Evolutionary conservation across 2,329 filamentous ascomycete genomes (phyloP).

Genomic region (Fusarium sp.): DNA sequence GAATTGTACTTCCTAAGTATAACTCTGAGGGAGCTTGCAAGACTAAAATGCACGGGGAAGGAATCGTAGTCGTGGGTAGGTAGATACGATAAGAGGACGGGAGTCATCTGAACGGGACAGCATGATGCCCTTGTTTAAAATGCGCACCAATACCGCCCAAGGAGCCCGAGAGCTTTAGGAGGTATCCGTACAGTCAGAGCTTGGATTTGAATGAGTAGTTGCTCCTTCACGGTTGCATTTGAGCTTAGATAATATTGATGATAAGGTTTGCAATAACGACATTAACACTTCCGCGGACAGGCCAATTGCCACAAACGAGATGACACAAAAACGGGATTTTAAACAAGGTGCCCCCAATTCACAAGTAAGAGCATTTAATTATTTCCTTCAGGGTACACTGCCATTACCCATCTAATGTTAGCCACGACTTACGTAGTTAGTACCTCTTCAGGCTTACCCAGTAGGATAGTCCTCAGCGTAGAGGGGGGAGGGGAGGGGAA

Average conservation of each 20-base stretch:
- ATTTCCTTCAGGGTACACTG: background rate
- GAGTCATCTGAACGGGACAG: background rate
- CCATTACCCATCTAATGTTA: conserved; percentile 3
- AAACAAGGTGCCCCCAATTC: background rate
- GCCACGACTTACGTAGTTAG: background rate
- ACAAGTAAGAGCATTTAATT: background rate
- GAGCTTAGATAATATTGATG: conserved; percentile 3
- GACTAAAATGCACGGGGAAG: background rate
- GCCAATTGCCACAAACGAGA: background rate
- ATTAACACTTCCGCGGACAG: conserved; percentile 19
- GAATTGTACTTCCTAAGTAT: background rate
- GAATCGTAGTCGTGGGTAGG: background rate
- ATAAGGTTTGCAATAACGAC: conserved; percentile 2
- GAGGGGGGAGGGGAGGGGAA: too few species aligned
- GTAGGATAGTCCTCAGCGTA: too few species aligned
- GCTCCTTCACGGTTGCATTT: background rate
- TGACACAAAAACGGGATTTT: conserved; percentile 4
- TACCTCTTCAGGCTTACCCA: too few species aligned
- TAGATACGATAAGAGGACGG: background rate
- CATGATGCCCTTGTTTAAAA: background rate
- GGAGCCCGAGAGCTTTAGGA: too few species aligned
- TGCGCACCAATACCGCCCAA: background rate
- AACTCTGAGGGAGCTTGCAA: background rate
- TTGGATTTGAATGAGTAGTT: too few species aligned
- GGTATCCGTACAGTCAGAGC: background rate